phyloP scores from a whole-genome alignment of 73 alveolate species.

The Effrenium voratum region DNA sequence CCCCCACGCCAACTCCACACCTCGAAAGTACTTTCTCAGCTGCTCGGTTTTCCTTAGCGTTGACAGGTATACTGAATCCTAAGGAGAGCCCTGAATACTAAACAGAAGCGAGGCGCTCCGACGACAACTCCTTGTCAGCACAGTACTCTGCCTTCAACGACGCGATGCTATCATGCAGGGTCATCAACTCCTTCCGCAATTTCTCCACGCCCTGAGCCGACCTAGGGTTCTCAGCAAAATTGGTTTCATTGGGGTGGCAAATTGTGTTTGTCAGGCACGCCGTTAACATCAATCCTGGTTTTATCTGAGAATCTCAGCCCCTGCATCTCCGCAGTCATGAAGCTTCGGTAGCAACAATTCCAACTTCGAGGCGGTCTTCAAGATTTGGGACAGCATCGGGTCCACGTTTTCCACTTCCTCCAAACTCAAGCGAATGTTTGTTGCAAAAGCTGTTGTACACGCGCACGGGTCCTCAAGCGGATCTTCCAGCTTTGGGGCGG shows the following conservation, averaged over 20 bases:
- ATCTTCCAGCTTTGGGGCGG: background rate
- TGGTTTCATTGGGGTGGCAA: background rate
- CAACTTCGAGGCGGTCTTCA: background rate
- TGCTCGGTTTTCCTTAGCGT: background rate
- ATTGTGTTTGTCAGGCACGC: background rate
- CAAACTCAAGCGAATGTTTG: background rate
- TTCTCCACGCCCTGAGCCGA: background rate
- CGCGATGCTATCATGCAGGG: background rate
- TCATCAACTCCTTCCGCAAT: background rate
- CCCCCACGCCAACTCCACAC: background rate
- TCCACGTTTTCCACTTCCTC: constrained; percentile 1
- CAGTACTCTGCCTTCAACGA: background rate
- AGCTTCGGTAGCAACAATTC: background rate
- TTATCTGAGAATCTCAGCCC: background rate
- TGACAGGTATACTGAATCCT: background rate
- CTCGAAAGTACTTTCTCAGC: background rate
- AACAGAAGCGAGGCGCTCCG: background rate
- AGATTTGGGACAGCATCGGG: background rate
- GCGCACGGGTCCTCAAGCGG: background rate
- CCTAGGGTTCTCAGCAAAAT: background rate
- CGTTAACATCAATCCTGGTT: background rate
- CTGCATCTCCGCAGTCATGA: background rate
- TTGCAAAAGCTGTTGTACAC: background rate
- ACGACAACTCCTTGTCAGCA: background rate
- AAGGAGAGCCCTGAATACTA: background rate